Conservation (phyloP, 202 grass and related monocot species). For the Hordeum pubiflorum region DNA sequence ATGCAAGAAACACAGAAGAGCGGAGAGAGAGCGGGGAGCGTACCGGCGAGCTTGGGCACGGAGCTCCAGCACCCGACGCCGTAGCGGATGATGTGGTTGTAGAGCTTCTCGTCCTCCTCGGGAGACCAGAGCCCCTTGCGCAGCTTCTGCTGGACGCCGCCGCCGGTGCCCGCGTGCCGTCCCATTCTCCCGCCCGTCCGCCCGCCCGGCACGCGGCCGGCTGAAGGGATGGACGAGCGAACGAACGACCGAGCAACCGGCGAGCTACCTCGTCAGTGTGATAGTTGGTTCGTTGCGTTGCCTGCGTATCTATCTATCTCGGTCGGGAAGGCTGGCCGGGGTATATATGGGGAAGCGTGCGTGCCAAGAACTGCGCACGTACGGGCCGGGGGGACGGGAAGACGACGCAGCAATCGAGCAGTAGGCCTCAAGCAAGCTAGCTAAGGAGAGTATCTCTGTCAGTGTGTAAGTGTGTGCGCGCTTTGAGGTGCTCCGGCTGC, state of each 20-base stretch:
- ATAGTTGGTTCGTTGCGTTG: conserved; percentile 16
- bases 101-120: conserved; percentile 88
- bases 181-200: conserved; percentile 37
- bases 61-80: conserved; percentile 82
- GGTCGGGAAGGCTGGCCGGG: conserved; percentile 23
- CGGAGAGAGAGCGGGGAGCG: not conserved
- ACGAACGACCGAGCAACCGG: conserved; percentile 1
- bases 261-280: conserved; percentile 16
- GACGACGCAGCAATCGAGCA: conserved; percentile 60
- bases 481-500: not conserved
- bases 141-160: conserved; percentile 56
- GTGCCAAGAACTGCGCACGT: conserved; percentile 45
- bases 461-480: not conserved
- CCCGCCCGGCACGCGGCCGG: not conserved
- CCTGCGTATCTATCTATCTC: conserved; percentile 17
- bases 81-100: conserved; percentile 72
- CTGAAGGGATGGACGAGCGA: not conserved
- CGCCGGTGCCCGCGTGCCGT: conserved; percentile 44
- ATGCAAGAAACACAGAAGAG: not conserved
- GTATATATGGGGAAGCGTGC: conserved; percentile 52
- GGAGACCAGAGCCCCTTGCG: conserved; percentile 85
- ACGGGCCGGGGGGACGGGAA: not conserved
- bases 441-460: not conserved
- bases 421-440: conserved; percentile 57
- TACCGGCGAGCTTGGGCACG: conserved; percentile 71